Conservation (phyloP, 2,329 filamentous ascomycete species). For the Alternaria solani region DNA sequence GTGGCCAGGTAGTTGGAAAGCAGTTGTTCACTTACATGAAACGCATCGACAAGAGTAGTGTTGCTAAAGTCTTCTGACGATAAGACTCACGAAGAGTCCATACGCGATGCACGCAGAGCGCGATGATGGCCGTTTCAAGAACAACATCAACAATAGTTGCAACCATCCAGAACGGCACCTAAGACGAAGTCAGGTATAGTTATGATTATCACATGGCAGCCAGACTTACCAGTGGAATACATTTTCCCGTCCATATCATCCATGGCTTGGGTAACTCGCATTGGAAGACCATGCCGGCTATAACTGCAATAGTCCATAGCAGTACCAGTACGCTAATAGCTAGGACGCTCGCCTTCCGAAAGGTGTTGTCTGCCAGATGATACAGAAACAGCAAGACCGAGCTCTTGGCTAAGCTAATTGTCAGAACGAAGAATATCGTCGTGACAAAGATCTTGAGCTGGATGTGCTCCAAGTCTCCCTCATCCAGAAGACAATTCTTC, state of each 20-base stretch:
- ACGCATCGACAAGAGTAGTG: constrained; percentile 31
- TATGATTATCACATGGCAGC: not conserved
- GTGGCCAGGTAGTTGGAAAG: not conserved
- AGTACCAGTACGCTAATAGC: constrained; percentile 22
- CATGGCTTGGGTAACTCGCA: constrained; percentile 38
- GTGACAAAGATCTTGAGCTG: constrained; percentile 34
- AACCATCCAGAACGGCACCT: constrained; percentile 33
- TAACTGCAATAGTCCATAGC: constrained; percentile 30
- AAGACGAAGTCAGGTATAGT: not conserved
- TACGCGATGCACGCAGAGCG: constrained; percentile 28
- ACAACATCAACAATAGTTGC: constrained; percentile 27
- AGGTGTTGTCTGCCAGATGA: constrained; percentile 23
- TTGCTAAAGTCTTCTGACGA: constrained; percentile 25
- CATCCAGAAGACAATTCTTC: constrained; percentile 20
- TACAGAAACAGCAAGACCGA: constrained; percentile 32
- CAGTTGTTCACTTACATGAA: constrained; percentile 23
- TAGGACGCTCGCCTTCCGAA: constrained; percentile 23
- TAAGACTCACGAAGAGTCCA: constrained; percentile 26
- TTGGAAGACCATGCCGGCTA: constrained; percentile 31
- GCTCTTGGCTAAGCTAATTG: constrained; percentile 35
- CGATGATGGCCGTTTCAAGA: constrained; percentile 28
- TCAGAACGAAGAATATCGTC: constrained; percentile 33
- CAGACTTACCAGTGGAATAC: constrained; percentile 32
- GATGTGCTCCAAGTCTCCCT: constrained; percentile 14
- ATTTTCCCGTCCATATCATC: constrained; percentile 32